A percentile compares a stretch with the other conserved stretches of the same genome.
phyloP scores from a whole-genome alignment of 306 rosid species.

The Vigna hirtella region DNA sequence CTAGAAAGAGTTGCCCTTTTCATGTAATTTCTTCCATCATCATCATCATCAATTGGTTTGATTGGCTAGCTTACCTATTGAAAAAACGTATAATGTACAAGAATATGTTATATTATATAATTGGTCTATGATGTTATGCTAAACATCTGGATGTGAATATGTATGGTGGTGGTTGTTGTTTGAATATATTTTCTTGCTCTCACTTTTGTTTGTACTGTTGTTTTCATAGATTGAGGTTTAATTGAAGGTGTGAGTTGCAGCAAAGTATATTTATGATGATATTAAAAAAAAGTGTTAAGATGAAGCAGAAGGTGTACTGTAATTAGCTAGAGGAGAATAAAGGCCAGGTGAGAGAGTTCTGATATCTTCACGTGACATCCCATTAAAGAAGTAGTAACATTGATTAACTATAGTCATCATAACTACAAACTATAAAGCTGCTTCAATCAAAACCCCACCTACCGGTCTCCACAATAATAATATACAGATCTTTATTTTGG shows the following conservation, averaged over 20 bases:
- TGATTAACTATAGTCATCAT: constrained; percentile 32
- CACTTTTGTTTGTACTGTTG: constrained; percentile 17
- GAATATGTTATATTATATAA: background rate
- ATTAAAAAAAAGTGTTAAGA: constrained; percentile 30
- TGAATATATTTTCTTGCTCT: background rate
- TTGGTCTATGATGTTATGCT: background rate
- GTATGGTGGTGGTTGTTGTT: background rate
- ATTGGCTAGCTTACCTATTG: background rate
- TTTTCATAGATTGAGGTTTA: constrained; percentile 20
- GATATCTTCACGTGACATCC: constrained; percentile 46
- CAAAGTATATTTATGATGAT: constrained; percentile 12
- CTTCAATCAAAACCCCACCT: constrained; percentile 32
- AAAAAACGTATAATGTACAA: constrained; percentile 43
- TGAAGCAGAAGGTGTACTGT: background rate
- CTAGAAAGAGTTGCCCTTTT: constrained; percentile 19
- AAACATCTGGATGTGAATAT: constrained; percentile 4
- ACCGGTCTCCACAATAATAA: constrained; percentile 27
- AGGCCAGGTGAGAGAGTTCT: constrained; percentile 44
- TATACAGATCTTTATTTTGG: background rate
- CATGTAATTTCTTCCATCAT: constrained; percentile 48
- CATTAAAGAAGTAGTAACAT: constrained; percentile 16
- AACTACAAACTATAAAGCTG: constrained; percentile 32
- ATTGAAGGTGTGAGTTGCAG: constrained; percentile 21
- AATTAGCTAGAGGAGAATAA: constrained; percentile 31
- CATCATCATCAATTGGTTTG: background rate